phyloP scores from a whole-genome alignment of 2,329 filamentous ascomycete species.

The Fusarium xylarioides region DNA sequence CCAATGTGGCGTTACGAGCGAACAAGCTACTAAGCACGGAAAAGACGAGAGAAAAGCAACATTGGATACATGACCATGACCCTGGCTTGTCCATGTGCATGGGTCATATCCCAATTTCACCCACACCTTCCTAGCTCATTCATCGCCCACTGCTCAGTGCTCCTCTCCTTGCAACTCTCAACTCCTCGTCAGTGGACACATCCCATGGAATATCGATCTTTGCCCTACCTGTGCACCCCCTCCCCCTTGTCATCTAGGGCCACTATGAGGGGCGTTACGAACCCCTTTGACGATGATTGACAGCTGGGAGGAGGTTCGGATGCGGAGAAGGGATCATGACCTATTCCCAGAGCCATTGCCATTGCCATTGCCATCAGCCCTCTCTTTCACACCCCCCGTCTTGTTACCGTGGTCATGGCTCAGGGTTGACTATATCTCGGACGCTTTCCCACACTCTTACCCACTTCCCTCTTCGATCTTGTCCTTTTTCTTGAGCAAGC shows the following conservation, averaged over 20 bases:
- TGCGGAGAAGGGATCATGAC: slow-evolving; percentile 33
- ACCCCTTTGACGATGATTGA: slow-evolving; percentile 38
- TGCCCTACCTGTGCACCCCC: slow-evolving; percentile 30
- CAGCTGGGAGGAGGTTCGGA: slow-evolving; percentile 30
- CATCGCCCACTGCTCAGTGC: not conserved
- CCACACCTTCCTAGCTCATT: slow-evolving; percentile 9
- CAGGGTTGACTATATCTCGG: slow-evolving; percentile 26
- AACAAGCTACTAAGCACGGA: slow-evolving; percentile 26
- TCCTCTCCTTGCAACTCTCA: not conserved
- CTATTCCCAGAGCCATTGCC: slow-evolving; percentile 4
- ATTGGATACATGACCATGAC: not conserved
- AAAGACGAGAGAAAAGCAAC: not conserved
- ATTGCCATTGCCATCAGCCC: slow-evolving; percentile 1
- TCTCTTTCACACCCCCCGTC: slow-evolving; percentile 12
- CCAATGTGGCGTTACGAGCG: slow-evolving; percentile 40
- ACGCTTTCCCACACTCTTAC: slow-evolving; percentile 19
- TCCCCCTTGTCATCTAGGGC: slow-evolving; percentile 36
- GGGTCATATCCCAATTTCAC: slow-evolving; percentile 17
- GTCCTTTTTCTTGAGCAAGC: slow-evolving; percentile 28
- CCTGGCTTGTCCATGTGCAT: slow-evolving; percentile 29
- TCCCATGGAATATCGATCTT: slow-evolving; percentile 26
- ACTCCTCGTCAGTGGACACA: slow-evolving; percentile 12
- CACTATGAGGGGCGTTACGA: slow-evolving; percentile 27
- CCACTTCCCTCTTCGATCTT: not conserved
- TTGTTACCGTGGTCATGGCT: slow-evolving; percentile 23